Percentiles rank a stretch among this genome's conserved stretches.
Evolutionary conservation across 768 basidiomycete genomes (phyloP).

Genomic region (Hemileccinum rubropunctum): DNA sequence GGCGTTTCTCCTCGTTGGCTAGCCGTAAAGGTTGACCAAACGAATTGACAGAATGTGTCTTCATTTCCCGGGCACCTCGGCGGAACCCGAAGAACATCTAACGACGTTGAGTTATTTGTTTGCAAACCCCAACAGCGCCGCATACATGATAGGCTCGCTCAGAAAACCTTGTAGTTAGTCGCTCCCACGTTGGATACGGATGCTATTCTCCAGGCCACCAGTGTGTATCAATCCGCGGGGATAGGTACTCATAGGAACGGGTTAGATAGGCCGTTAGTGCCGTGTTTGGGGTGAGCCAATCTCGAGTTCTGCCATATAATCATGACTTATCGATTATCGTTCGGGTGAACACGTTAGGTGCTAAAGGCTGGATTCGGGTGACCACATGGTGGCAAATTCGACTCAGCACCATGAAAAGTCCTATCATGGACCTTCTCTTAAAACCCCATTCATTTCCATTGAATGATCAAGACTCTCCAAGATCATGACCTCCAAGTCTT

Average conservation of each 20-base stretch:
- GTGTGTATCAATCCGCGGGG: too few species aligned
- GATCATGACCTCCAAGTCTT: not conserved
- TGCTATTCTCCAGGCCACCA: too few species aligned
- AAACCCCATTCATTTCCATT: not conserved
- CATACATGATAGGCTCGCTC: not conserved
- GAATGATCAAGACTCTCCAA: not conserved
- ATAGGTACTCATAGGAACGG: too few species aligned
- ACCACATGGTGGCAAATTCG: not conserved
- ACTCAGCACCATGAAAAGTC: not conserved
- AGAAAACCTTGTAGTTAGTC: not conserved
- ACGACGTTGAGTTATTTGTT: too few species aligned
- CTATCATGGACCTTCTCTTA: not conserved
- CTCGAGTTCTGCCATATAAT: not conserved
- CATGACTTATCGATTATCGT: not conserved
- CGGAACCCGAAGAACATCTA: too few species aligned
- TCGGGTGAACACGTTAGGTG: not conserved
- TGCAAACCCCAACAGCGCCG: not conserved
- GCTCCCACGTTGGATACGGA: too few species aligned
- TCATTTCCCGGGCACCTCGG: too few species aligned
- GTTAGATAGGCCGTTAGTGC: too few species aligned
- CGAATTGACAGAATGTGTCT: too few species aligned
- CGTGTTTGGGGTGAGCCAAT: not conserved
- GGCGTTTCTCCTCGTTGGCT: too few species aligned
- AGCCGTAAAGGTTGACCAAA: too few species aligned
- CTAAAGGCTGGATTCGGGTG: not conserved